phyloP scores from a whole-genome alignment of 2,329 filamentous ascomycete genomes.

The Dothideomycetes sp. region DNA sequence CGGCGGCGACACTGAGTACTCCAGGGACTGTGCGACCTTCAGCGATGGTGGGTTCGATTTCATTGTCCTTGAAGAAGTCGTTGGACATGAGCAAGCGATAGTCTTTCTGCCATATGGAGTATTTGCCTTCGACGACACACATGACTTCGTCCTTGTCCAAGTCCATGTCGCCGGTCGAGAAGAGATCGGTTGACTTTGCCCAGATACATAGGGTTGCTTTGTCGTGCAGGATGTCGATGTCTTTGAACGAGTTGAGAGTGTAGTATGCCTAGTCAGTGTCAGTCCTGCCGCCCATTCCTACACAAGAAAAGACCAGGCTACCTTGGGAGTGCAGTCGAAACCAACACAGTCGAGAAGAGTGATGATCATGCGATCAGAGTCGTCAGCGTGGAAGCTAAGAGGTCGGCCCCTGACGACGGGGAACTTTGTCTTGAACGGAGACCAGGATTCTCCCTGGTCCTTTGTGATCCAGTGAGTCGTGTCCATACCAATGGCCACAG shows the following conservation, averaged over 20 bases:
- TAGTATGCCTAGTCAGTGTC: slow-evolving; percentile 46
- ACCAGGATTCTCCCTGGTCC: slow-evolving; percentile 76
- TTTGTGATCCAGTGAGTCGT: slow-evolving; percentile 72
- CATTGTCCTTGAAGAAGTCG: slow-evolving; percentile 62
- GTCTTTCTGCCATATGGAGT: slow-evolving; percentile 61
- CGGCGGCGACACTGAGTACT: slow-evolving; percentile 69
- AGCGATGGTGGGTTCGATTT: slow-evolving; percentile 66
- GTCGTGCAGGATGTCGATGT: slow-evolving; percentile 53
- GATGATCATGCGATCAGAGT: slow-evolving; percentile 79
- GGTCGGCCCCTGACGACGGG: slow-evolving; percentile 48
- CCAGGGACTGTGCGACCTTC: slow-evolving; percentile 66
- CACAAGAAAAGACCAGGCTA: too few relatives aligned
- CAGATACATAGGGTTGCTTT: slow-evolving; percentile 73
- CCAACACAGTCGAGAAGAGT: slow-evolving; percentile 40
- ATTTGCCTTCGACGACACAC: slow-evolving; percentile 68
- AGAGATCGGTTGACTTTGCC: slow-evolving; percentile 68
- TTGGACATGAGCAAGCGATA: slow-evolving; percentile 75
- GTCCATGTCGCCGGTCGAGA: slow-evolving; percentile 58
- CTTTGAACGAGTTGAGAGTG: slow-evolving; percentile 77
- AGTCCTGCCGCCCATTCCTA: too few relatives aligned
- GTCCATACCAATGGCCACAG: slow-evolving; percentile 63
- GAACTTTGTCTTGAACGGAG: slow-evolving; percentile 56
- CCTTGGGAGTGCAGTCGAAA: slow-evolving; percentile 38
- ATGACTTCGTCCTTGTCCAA: slow-evolving; percentile 63
- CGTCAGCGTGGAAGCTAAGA: slow-evolving; percentile 71